phyloP scores from a whole-genome alignment of 2,329 filamentous ascomycete genomes.

The Zymoseptoria crescenta region DNA sequence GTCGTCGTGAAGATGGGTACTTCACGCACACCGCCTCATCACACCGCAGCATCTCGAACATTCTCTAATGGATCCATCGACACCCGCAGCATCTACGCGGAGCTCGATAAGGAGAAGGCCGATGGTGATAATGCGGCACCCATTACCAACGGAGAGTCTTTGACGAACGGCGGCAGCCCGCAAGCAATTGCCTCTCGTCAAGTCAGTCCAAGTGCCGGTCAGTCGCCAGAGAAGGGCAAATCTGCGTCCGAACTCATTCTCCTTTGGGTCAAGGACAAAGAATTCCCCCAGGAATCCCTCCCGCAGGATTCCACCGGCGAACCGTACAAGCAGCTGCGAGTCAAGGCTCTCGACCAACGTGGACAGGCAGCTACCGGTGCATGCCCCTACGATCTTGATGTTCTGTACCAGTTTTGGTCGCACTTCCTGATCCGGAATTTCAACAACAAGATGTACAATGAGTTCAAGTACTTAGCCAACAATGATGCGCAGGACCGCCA shows the following conservation, averaged over 20 bases:
- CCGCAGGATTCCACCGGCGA: constrained; percentile 41
- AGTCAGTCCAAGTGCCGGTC: constrained; percentile 12
- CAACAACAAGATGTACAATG: constrained; percentile 66
- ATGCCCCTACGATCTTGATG: constrained; percentile 52
- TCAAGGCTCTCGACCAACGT: constrained; percentile 44
- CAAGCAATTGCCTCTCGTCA: constrained; percentile 8
- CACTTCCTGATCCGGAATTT: constrained; percentile 66
- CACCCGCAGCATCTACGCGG: constrained; percentile 43
- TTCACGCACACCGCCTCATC: constrained; percentile 31
- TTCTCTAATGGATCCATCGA: constrained; percentile 52
- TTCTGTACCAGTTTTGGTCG: constrained; percentile 68
- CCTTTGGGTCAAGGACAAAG: constrained; percentile 46
- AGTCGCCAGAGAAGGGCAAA: constrained; percentile 12
- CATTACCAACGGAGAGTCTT: constrained; percentile 29
- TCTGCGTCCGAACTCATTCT: constrained; percentile 24
- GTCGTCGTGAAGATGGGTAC: constrained; percentile 41
- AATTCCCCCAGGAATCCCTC: constrained; percentile 35
- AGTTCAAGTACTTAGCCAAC: constrained; percentile 61
- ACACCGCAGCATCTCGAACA: constrained; percentile 38
- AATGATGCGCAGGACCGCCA: constrained; percentile 51
- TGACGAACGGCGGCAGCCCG: constrained; percentile 19
- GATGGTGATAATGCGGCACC: constrained; percentile 30
- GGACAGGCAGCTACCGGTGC: constrained; percentile 35
- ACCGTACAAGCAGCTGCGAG: constrained; percentile 42
- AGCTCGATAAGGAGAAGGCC: constrained; percentile 36